These are phyloP conservation scores for Tricholoma sp. DNA, from an alignment of 768 basidiomycete genomes.

Conservation along the genomic window DNA sequence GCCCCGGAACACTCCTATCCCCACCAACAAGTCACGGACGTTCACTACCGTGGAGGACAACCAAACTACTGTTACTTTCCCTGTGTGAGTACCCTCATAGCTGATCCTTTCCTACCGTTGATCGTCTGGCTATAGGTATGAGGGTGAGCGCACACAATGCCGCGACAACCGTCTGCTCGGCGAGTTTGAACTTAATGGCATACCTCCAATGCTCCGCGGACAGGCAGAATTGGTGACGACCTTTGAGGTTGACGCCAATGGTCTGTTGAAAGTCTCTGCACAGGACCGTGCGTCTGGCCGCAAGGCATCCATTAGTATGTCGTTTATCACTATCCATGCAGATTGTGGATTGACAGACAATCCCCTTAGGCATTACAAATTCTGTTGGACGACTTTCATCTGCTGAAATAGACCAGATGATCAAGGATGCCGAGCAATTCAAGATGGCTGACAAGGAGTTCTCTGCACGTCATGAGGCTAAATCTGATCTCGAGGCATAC, in stretches of 20 bases:
- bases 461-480: slow-evolving; percentile 96
- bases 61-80: slow-evolving; percentile 99
- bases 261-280: slow-evolving; percentile 97
- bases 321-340: background rate
- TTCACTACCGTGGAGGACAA: slow-evolving; percentile 99
- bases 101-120: background rate
- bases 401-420: slow-evolving; percentile 99
- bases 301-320: slow-evolving; percentile 94
- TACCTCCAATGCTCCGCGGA: slow-evolving; percentile 98
- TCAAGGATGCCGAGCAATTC: slow-evolving; percentile 98
- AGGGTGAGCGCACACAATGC: slow-evolving; percentile 99
- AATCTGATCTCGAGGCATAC: slow-evolving; percentile 96
- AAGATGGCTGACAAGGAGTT: slow-evolving; percentile 97
- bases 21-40: slow-evolving; percentile 97
- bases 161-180: slow-evolving; percentile 98
- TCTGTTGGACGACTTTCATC: slow-evolving; percentile 97
- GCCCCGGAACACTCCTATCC: slow-evolving; percentile 98
- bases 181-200: slow-evolving; percentile 98
- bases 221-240: slow-evolving; percentile 99
- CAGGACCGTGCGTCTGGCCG: slow-evolving; percentile 98
- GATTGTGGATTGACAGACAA: slow-evolving; percentile 7
- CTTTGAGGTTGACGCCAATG: slow-evolving; percentile 99
- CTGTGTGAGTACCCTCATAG: slow-evolving; percentile 57
- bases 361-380: slow-evolving; percentile 81
- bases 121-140: slow-evolving; percentile 52